These are phyloP conservation scores for Penicillium ochrochloron DNA, from an alignment of 495 filamentous ascomycete species.

Conservation along the genomic window DNA sequence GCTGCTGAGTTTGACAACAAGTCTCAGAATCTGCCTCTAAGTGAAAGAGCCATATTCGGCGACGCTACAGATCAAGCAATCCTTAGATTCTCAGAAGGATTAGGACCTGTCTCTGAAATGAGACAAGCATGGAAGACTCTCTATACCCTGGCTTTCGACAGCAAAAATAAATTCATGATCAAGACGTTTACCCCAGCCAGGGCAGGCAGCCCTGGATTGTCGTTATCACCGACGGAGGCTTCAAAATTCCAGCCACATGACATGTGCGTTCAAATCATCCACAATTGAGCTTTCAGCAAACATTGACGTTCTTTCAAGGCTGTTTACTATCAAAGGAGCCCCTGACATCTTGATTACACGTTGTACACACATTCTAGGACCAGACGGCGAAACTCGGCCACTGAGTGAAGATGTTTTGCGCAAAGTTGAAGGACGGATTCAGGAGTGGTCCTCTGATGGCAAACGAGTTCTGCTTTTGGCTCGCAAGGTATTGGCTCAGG, in stretches of 20 bases:
- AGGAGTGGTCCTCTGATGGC: slow-evolving; percentile 65
- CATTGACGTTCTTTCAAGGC: not conserved
- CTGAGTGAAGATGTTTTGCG: slow-evolving; percentile 44
- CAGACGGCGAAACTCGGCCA: slow-evolving; percentile 49
- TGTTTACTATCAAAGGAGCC: slow-evolving; percentile 66
- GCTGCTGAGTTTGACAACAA: slow-evolving; percentile 67
- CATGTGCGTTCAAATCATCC: not conserved
- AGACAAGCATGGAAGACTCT: slow-evolving; percentile 57
- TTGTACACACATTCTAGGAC: slow-evolving; percentile 53
- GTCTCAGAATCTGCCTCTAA: slow-evolving; percentile 52
- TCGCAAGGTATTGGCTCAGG: slow-evolving; percentile 54
- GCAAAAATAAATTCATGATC: slow-evolving; percentile 78
- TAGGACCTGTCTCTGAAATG: slow-evolving; percentile 48
- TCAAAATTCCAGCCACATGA: not conserved
- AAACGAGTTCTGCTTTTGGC: slow-evolving; percentile 69
- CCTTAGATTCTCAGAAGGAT: slow-evolving; percentile 63
- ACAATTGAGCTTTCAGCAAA: too few relatives aligned
- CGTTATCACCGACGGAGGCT: slow-evolving; percentile 31
- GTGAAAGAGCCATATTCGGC: slow-evolving; percentile 62
- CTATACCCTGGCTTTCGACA: slow-evolving; percentile 70
- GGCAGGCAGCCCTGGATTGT: not conserved
- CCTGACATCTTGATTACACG: slow-evolving; percentile 64
- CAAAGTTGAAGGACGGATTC: slow-evolving; percentile 57
- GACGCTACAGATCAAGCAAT: slow-evolving; percentile 74
- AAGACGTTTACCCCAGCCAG: slow-evolving; percentile 16